Percentiles rank a stretch among this genome's conserved stretches.
These are phyloP conservation scores for Lithocarpus polystachyus DNA, from an alignment of 306 rosid species.

Conservation along the genomic window DNA sequence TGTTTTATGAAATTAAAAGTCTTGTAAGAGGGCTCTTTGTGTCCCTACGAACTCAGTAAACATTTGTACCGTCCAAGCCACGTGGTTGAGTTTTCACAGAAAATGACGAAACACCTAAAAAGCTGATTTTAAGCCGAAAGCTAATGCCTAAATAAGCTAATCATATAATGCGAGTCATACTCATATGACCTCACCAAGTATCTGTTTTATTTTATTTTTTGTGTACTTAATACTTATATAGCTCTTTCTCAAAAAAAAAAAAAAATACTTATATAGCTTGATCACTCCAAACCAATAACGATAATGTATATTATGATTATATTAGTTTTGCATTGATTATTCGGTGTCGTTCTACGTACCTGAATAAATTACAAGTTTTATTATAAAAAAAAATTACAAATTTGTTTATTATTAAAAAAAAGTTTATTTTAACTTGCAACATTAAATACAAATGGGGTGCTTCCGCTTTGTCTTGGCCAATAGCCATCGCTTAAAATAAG, in stretches of 20 bases:
- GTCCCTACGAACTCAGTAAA: background rate
- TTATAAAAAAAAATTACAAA: too few species aligned
- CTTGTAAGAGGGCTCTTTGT: background rate
- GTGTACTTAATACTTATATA: too few species aligned
- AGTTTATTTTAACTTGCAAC: background rate
- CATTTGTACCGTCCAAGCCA: conserved; percentile 1
- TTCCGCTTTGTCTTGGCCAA: conserved; percentile 5
- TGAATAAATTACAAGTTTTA: background rate
- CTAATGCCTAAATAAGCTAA: too few species aligned
- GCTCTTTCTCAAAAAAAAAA: too few species aligned
- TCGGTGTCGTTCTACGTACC: background rate
- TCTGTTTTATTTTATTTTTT: too few species aligned
- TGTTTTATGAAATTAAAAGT: too few species aligned
- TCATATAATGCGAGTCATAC: too few species aligned
- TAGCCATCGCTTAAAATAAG: background rate
- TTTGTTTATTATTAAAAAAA: too few species aligned
- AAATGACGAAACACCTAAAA: conserved; percentile 2
- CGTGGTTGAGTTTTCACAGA: background rate
- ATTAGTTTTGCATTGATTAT: conserved; percentile 6
- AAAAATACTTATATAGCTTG: too few species aligned
- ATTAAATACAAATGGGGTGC: background rate
- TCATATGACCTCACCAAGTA: too few species aligned
- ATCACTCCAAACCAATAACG: too few species aligned
- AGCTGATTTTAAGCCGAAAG: background rate
- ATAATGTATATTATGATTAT: background rate